phyloP scores from a whole-genome alignment of 805 yeast species.

The Maudiozyma turicensis region DNA sequence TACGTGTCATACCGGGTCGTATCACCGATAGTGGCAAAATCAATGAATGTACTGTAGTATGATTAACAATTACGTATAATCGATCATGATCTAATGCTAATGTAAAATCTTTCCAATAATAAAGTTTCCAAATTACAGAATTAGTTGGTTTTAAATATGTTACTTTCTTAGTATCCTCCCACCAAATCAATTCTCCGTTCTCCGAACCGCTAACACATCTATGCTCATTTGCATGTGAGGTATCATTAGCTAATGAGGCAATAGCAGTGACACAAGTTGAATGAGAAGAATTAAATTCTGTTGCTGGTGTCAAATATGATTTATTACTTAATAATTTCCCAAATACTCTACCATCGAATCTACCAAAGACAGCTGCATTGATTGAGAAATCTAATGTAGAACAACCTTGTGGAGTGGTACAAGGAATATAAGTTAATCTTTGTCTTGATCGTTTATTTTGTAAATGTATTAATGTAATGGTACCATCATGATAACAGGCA shows the following conservation, averaged over 20 bases:
- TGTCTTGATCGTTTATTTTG: slow-evolving; percentile 19
- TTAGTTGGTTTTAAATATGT: slow-evolving; percentile 14
- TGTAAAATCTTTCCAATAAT: slow-evolving; percentile 18
- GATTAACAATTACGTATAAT: slow-evolving; percentile 18
- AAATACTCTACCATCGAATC: slow-evolving; percentile 29
- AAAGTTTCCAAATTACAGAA: slow-evolving; percentile 15
- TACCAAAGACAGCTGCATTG: slow-evolving; percentile 29
- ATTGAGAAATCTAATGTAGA: slow-evolving; percentile 29
- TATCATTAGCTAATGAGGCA: slow-evolving; percentile 17
- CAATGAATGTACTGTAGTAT: slow-evolving; percentile 13
- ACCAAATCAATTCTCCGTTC: slow-evolving; percentile 28
- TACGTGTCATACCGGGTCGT: background rate
- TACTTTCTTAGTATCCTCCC: slow-evolving; percentile 22
- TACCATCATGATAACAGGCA: slow-evolving; percentile 29
- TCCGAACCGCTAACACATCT: slow-evolving; percentile 27
- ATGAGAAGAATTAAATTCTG: slow-evolving; percentile 24
- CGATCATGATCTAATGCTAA: slow-evolving; percentile 18
- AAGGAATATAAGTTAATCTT: slow-evolving; percentile 28
- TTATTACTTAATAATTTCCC: slow-evolving; percentile 28
- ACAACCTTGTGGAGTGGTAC: slow-evolving; percentile 31
- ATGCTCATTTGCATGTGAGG: slow-evolving; percentile 10
- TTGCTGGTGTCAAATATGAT: slow-evolving; percentile 26
- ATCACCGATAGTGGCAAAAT: slow-evolving; percentile 8
- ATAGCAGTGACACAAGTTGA: slow-evolving; percentile 26
- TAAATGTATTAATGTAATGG: slow-evolving; percentile 26